Conservation (phyloP, 768 basidiomycete genomes). For the Kondoa malvinella region DNA sequence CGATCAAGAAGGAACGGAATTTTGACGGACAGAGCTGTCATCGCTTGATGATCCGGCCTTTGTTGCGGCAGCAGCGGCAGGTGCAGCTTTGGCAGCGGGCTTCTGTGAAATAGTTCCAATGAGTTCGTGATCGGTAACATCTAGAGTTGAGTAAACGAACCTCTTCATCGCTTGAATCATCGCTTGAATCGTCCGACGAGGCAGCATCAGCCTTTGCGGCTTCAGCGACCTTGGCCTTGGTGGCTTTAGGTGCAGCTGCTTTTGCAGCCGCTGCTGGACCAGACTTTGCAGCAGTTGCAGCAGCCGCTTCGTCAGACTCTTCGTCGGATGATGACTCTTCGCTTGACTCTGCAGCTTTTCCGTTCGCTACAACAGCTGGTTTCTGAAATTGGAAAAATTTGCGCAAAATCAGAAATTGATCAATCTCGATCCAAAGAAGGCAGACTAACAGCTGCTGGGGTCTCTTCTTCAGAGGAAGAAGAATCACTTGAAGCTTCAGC, state of each 20-base stretch:
- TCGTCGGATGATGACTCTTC: background rate
- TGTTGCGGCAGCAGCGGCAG: constrained; percentile 28
- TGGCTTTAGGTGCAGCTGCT: constrained; percentile 6
- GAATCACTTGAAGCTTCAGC: background rate
- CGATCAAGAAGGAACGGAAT: background rate
- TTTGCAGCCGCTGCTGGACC: background rate
- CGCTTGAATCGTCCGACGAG: background rate
- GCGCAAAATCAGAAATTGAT: background rate
- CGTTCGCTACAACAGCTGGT: background rate
- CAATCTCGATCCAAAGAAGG: background rate
- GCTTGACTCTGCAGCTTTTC: background rate
- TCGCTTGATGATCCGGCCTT: constrained; percentile 32
- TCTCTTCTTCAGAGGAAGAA: background rate
- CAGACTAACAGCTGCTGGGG: background rate
- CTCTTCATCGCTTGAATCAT: constrained; percentile 33
- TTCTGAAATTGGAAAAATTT: background rate
- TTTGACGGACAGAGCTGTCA: constrained; percentile 19
- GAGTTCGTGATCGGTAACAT: background rate
- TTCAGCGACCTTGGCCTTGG: background rate
- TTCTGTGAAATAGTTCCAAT: background rate
- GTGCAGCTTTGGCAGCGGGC: constrained; percentile 21
- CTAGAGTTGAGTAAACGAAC: background rate
- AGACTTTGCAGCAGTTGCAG: background rate
- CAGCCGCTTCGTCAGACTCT: background rate
- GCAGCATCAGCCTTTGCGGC: background rate